Base-by-base conservation (phyloP, 257 asterid species). In the Oldenlandia corymbosa region DNA sequence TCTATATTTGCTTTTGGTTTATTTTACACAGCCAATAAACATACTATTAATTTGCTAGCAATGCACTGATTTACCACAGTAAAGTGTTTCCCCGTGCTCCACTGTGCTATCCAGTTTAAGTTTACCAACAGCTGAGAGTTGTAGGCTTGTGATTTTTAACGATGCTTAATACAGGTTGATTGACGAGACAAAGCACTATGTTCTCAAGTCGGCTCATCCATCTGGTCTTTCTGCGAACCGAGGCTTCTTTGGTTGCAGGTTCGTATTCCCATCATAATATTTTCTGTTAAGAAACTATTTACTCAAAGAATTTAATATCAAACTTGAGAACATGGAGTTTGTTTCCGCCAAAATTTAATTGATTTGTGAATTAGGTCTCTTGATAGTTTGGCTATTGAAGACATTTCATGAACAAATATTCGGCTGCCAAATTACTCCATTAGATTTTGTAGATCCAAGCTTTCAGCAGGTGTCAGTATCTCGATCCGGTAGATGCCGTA, bases 221-320 rank as follows among this genome's bases (percentile, higher is more conserved):
- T 93, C 99, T 61, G 99, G 97, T 39, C 81, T 90, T 64, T 93
- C 99, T 46, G 99, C 99, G 66, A 60, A 90, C 77, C 81, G 90
- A 74, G 97, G 97, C 74, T 93, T 93, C 81, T 93, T 93, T 72
- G 99, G 99, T 58, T 93, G 97, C 91, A 89, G 91, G 97, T 88
- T 36, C 43, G 79, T 71, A 17, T 70, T 12, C 34, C 27, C 18
- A 65, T 55, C 26, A 47, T 53, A 20, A 23, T 11, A 18, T 50
- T 42, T 16, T 36, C 37, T 10, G 6, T 59, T 30, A 45, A 43
- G 7, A 41, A 34, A 36, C 57, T 31, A 28, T 43, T 28, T 47
- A 17, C n/a, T 42, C 43, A 56, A 14, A 32, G 23, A 56, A 9
- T 37, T 37, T 34, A 10, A 39, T 32, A 43, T 18, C 32, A 4